These are phyloP conservation scores for Phytophthora sojae DNA, from an alignment of 352 stramenopile species.

Conservation along the genomic window DNA sequence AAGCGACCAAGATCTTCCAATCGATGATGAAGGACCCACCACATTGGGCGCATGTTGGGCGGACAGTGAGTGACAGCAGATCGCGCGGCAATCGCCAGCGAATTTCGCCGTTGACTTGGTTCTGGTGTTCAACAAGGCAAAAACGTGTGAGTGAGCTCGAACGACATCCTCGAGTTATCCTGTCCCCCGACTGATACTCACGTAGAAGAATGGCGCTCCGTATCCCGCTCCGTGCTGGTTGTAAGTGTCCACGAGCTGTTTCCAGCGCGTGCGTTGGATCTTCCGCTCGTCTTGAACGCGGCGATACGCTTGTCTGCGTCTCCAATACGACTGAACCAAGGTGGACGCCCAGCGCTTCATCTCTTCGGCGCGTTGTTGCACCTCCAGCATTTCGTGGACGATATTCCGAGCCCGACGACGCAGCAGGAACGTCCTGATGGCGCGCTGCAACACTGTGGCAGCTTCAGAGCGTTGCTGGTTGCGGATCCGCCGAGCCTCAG, in stretches of 20 bases:
- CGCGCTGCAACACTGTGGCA: conserved; percentile 54
- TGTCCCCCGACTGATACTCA: conserved; percentile 26
- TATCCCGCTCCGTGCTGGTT: conserved; percentile 75
- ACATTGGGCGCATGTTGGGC: conserved; percentile 90
- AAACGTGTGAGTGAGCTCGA: neutral
- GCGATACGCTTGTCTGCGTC: conserved; percentile 46
- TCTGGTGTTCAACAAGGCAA: conserved; percentile 46
- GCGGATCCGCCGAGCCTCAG: conserved; percentile 44
- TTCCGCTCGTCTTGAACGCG: conserved; percentile 45
- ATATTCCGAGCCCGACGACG: conserved; percentile 51
- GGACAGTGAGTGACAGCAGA: conserved; percentile 79
- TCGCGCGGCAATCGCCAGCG: conserved; percentile 92
- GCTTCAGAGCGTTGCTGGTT: conserved; percentile 43
- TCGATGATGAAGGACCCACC: conserved; percentile 40
- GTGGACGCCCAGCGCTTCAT: conserved; percentile 79
- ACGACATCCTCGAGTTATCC: neutral
- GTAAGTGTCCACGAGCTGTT: conserved; percentile 90
- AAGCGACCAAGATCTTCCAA: neutral
- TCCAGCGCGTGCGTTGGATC: conserved; percentile 84
- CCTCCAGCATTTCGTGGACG: conserved; percentile 53
- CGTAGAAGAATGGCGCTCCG: conserved; percentile 93
- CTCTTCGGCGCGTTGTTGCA: conserved; percentile 52
- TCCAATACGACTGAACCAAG: conserved; percentile 76
- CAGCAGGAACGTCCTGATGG: conserved; percentile 53
- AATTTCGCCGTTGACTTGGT: conserved; percentile 92